These are phyloP conservation scores for Pythium coloratum DNA, from an alignment of 352 stramenopile genomes.

Conservation along the genomic window DNA sequence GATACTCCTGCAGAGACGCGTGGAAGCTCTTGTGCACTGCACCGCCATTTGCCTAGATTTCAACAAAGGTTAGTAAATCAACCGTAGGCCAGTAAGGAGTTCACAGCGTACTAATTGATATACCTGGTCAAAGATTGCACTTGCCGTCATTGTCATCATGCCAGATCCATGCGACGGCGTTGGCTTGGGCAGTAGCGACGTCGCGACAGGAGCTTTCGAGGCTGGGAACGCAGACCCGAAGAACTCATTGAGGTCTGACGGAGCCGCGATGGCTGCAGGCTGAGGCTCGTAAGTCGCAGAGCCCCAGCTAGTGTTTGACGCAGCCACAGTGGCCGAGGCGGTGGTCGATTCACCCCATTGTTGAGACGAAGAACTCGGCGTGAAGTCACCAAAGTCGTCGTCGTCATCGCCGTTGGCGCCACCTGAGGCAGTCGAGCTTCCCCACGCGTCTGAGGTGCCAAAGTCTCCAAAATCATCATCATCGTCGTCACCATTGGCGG, in stretches of 20 bases:
- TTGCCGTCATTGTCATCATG: slow-evolving; percentile 4
- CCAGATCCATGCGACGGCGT: slow-evolving; percentile 6
- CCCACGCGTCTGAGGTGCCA: slow-evolving; percentile 12
- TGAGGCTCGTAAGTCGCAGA: neutral
- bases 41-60: slow-evolving; percentile 11
- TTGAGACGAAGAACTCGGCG: slow-evolving; percentile 8
- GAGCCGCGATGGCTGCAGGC: neutral
- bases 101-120: neutral
- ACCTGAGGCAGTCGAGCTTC: neutral
- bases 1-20: slow-evolving; percentile 22
- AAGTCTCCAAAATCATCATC: slow-evolving; percentile 37
- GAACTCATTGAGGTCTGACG: slow-evolving; percentile 13
- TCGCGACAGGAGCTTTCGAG: slow-evolving; percentile 9
- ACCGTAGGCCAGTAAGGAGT: too few species aligned
- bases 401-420: slow-evolving; percentile 19
- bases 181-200: slow-evolving; percentile 18
- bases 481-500: slow-evolving; percentile 6
- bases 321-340: neutral
- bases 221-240: slow-evolving; percentile 19
- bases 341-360: slow-evolving; percentile 13
- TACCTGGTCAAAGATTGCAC: slow-evolving; percentile 17
- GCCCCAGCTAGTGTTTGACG: neutral
- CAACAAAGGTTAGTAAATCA: neutral
- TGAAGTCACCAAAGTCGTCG: slow-evolving; percentile 48
- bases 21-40: slow-evolving; percentile 24